A percentile compares a stretch with the other conserved stretches of the same genome.
These are phyloP conservation scores for Podospora tetraspora DNA, from an alignment of 495 filamentous ascomycete genomes.

Conservation along the genomic window DNA sequence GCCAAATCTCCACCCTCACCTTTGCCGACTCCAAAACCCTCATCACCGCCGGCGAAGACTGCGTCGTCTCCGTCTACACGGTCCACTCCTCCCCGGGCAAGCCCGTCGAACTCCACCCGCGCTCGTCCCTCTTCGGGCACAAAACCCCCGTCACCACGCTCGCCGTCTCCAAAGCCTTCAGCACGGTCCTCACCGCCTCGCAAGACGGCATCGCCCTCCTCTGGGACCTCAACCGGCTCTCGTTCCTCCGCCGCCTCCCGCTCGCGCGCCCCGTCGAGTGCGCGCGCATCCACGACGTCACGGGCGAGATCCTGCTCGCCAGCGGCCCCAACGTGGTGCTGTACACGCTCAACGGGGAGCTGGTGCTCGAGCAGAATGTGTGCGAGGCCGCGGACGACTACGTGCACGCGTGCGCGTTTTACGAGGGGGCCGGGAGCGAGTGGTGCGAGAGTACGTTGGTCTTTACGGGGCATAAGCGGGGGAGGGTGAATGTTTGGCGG, in stretches of 20 bases:
- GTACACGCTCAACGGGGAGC: conserved; percentile 84
- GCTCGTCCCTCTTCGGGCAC: conserved; percentile 82
- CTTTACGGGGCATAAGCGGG: conserved; percentile 80
- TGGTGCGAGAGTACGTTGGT: conserved; percentile 84
- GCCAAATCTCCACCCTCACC: conserved; percentile 71
- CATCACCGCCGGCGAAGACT: conserved; percentile 86
- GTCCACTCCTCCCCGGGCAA: conserved; percentile 52
- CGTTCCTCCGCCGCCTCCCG: conserved; percentile 74
- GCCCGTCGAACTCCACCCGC: conserved; percentile 73
- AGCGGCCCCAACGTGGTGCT: conserved; percentile 64
- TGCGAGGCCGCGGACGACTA: conserved; percentile 58
- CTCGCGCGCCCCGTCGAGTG: conserved; percentile 52
- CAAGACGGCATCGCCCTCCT: conserved; percentile 76
- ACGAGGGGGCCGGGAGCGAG: conserved; percentile 86
- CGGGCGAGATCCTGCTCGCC: conserved; percentile 81
- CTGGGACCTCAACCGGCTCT: conserved; percentile 88
- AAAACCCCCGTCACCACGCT: conserved; percentile 72
- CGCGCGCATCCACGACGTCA: conserved; percentile 81
- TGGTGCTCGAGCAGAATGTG: conserved; percentile 74
- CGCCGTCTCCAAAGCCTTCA: conserved; percentile 81
- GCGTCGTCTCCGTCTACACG: conserved; percentile 79
- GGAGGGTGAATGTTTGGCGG: conserved; percentile 73
- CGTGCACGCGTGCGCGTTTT: conserved; percentile 80
- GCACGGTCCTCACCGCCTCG: conserved; percentile 74
- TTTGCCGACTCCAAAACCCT: conserved; percentile 88